Base-by-base conservation (phyloP, 805 yeast species). In the Grigorovia jiainica region DNA sequence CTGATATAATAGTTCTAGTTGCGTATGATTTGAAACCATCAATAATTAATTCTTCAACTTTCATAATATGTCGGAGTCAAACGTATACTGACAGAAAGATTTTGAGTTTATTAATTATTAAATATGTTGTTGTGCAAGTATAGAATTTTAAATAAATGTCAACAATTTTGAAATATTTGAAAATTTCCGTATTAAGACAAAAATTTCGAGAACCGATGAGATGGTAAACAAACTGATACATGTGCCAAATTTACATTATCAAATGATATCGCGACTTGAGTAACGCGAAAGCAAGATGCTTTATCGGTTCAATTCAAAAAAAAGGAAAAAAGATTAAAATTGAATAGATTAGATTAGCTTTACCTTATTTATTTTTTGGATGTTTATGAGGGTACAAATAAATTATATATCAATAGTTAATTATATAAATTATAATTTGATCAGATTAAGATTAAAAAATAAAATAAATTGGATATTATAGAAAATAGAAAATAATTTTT, bases 21-120 rank as follows among this genome's bases (percentile, higher is more conserved):
- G 97, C 96, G 55, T 92, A 92, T 18, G 97, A 87, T 67, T 92
- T 92, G 75, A 92, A 92, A 36, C 99, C 99, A 64, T 92, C 98
- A 38, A 92, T 80, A 47, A 92, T 89, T 43, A 92, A 75, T 59
- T 94, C 98, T 58, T 90, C 96, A n/a, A 92, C 95, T 63, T 76
- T 77, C 97, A 89, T 89, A 3, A 10, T 32, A 27, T 9, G 15
- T 5, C 18, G 8, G 17, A 10, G 7, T 15, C n/a, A 11, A 11
- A 13, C n/a, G 31, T n/a, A n/a, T n/a, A n/a, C n/a, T n/a, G n/a
- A n/a, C n/a, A n/a, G n/a, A n/a, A n/a, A n/a, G n/a, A n/a, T n/a
- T n/a, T n/a, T n/a, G n/a, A n/a, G n/a, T n/a, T n/a, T n/a, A n/a
- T n/a, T n/a, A n/a, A n/a, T n/a, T n/a, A n/a, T n/a, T n/a, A n/a